Conservation (phyloP, 768 basidiomycete species). For the Amanita muscaria region DNA sequence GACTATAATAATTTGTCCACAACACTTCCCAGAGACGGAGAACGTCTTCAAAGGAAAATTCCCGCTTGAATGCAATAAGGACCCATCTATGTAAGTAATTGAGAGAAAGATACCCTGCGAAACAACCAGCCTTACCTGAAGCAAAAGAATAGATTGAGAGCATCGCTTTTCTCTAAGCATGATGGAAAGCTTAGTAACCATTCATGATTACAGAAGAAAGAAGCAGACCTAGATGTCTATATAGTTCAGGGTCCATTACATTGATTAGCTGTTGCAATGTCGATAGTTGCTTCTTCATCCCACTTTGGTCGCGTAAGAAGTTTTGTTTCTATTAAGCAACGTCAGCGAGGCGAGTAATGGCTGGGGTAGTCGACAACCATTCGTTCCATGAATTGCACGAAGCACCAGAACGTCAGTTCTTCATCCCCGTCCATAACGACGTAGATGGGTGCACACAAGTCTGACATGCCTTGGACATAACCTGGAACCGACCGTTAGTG, state of each 20-base stretch:
- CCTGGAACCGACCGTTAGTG: constrained; percentile 33
- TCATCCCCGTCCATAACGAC: constrained; percentile 87
- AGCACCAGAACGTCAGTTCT: constrained; percentile 92
- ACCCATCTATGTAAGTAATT: constrained; percentile 78
- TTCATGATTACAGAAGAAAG: constrained; percentile 9
- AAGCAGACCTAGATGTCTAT: constrained; percentile 69
- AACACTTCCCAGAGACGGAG: constrained; percentile 88
- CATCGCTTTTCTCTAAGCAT: constrained; percentile 71
- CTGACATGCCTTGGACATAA: constrained; percentile 99
- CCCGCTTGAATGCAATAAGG: constrained; percentile 91
- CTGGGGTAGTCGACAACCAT: constrained; percentile 65
- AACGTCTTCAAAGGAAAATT: constrained; percentile 90
- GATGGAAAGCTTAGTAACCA: neutral
- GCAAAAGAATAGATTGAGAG: constrained; percentile 93
- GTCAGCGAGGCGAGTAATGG: neutral
- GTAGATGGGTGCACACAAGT: constrained; percentile 89
- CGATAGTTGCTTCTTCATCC: constrained; percentile 91
- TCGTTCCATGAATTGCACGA: constrained; percentile 88
- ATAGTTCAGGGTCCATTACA: constrained; percentile 94
- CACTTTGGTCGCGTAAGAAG: constrained; percentile 92
- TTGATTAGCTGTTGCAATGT: constrained; percentile 85
- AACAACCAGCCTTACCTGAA: constrained; percentile 94
- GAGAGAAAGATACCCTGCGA: too few species aligned
- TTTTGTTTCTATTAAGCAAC: constrained; percentile 88
- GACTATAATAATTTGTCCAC: constrained; percentile 89